A percentile compares a stretch with the other conserved stretches of the same genome.
Conservation (phyloP, 1,284 basidiomycete species). For the Paramarasmius palmivorus region DNA sequence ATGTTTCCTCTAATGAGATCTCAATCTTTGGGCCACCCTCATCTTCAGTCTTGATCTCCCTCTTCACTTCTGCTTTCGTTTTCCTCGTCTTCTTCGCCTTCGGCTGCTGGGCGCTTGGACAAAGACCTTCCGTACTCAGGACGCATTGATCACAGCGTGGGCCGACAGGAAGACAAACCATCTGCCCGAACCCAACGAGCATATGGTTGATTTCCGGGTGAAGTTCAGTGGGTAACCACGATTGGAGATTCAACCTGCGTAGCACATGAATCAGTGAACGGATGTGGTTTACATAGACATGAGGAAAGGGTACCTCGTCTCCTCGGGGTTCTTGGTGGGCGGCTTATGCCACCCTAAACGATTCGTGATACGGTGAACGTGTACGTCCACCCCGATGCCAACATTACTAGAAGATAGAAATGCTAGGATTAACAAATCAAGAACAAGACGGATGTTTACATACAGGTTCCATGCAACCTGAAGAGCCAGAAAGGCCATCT, state of each 20-base stretch:
- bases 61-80: constrained; percentile 9
- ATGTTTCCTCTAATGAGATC: constrained; percentile 1
- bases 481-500: constrained; percentile 88
- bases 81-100: constrained; percentile 23
- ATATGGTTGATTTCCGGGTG: constrained; percentile 86
- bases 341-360: constrained; percentile 88
- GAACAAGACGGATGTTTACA: constrained; percentile 22
- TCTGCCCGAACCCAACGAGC: constrained; percentile 93
- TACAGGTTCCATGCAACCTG: constrained; percentile 87
- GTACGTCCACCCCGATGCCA: constrained; percentile 96
- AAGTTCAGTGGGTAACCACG: constrained; percentile 83
- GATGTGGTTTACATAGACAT: not conserved
- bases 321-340: constrained; percentile 84
- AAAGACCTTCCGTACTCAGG: constrained; percentile 52
- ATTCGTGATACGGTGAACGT: constrained; percentile 95
- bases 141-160: constrained; percentile 84
- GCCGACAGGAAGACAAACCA: constrained; percentile 80
- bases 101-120: constrained; percentile 49
- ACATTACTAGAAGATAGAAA: constrained; percentile 57
- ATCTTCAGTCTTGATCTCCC: not conserved
- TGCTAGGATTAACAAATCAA: not conserved
- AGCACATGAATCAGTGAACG: not conserved
- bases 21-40: constrained; percentile 4
- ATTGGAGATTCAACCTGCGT: constrained; percentile 79
- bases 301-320: constrained; percentile 65